These are phyloP conservation scores for Ogataea salicorniae DNA, from an alignment of 805 yeast genomes.

Conservation along the genomic window DNA sequence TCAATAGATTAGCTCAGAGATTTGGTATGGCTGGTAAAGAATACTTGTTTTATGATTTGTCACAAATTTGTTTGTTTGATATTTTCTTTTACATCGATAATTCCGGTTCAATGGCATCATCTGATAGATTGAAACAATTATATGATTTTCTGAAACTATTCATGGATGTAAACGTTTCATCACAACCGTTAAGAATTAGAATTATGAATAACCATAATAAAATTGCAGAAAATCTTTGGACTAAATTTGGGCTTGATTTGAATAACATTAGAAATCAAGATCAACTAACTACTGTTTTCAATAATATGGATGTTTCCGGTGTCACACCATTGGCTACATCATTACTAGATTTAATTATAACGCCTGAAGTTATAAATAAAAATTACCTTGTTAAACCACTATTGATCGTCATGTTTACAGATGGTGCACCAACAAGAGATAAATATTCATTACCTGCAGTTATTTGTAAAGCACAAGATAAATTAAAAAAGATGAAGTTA, in stretches of 20 bases:
- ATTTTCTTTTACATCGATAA: slow-evolving; percentile 20
- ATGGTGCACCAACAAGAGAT: slow-evolving; percentile 23
- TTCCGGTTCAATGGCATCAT: slow-evolving; percentile 21
- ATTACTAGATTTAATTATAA: slow-evolving; percentile 13
- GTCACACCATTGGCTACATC: slow-evolving; percentile 21
- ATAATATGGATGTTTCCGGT: slow-evolving; percentile 15
- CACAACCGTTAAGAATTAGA: slow-evolving; percentile 16
- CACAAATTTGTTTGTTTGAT: slow-evolving; percentile 21
- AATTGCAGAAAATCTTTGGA: slow-evolving; percentile 6
- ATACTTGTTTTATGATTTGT: slow-evolving; percentile 19
- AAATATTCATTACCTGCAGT: slow-evolving; percentile 8
- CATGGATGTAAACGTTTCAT: slow-evolving; percentile 17
- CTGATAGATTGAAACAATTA: slow-evolving; percentile 17
- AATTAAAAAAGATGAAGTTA: slow-evolving; percentile 5
- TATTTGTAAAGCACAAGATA: slow-evolving; percentile 10
- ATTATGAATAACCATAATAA: slow-evolving; percentile 21
- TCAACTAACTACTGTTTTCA: slow-evolving; percentile 11
- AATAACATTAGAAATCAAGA: slow-evolving; percentile 15
- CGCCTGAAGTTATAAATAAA: slow-evolving; percentile 16
- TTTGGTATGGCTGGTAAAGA: slow-evolving; percentile 16
- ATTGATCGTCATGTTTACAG: slow-evolving; percentile 19
- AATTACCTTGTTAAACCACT: slow-evolving; percentile 12
- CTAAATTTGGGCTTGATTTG: slow-evolving; percentile 11
- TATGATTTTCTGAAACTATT: slow-evolving; percentile 16
- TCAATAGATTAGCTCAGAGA: slow-evolving; percentile 15